These are phyloP conservation scores for Paramecium sonneborni DNA, from an alignment of 73 alveolate species.

Conservation along the genomic window DNA sequence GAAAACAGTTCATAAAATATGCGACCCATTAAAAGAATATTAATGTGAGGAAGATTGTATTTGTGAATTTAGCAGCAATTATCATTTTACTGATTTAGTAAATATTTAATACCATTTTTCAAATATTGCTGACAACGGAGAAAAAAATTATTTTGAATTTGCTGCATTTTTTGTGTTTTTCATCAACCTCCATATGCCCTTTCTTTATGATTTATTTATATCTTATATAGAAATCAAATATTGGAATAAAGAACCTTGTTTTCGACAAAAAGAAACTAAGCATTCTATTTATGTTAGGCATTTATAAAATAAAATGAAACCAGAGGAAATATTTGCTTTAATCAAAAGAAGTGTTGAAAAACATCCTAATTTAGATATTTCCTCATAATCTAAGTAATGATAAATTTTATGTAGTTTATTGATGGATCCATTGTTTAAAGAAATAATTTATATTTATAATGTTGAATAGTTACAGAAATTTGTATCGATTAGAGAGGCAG, in stretches of 20 bases:
- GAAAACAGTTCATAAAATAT: neutral
- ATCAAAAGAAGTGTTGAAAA: neutral
- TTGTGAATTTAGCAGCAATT: neutral
- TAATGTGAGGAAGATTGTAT: neutral
- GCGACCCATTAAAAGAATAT: neutral
- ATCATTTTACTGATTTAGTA: neutral
- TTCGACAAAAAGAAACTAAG: neutral
- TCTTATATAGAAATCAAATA: neutral
- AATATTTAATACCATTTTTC: neutral
- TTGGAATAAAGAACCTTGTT: neutral
- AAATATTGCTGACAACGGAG: neutral
- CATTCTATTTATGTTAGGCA: slow-evolving; percentile 33
- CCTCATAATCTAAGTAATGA: neutral
- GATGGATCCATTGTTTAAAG: neutral
- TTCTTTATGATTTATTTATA: slow-evolving; percentile 14
- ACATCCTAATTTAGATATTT: neutral
- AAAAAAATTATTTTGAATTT: neutral
- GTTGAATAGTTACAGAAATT: neutral
- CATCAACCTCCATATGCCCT: neutral
- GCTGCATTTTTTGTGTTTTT: slow-evolving; percentile 34
- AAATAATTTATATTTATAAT: neutral
- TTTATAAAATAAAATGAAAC: neutral
- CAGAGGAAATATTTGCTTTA: neutral
- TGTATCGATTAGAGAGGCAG: neutral
- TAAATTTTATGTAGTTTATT: neutral